A percentile compares a stretch with the other conserved stretches of the same genome.
These are phyloP conservation scores for Magnolia changhungtana DNA, from an alignment of 164 flowering plant genomes.

Conservation along the genomic window DNA sequence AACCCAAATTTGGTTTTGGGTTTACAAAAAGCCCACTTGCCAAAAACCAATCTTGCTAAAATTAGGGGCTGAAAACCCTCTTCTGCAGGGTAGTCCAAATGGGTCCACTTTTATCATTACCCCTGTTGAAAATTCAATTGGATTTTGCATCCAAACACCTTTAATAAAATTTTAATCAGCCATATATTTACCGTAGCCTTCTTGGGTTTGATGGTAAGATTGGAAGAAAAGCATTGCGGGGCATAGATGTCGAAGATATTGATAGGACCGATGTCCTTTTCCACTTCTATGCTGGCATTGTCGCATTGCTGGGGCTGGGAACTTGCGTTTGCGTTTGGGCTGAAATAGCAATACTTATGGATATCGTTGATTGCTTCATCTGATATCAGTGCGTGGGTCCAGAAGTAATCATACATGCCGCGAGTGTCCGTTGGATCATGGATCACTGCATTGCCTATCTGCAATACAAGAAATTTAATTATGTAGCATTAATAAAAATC, in stretches of 20 bases:
- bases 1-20: no score
- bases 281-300: neutral
- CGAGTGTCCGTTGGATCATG: slow-evolving; percentile 35
- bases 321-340: neutral
- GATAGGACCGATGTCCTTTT: slow-evolving; percentile 1
- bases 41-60: no score
- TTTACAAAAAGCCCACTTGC: no score
- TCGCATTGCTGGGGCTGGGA: neutral
- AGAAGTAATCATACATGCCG: slow-evolving; percentile 59
- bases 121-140: no score
- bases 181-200: slow-evolving; percentile 25
- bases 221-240: slow-evolving; percentile 35
- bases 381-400: slow-evolving; percentile 65
- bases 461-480: slow-evolving; percentile 1
- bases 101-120: no score
- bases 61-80: no score
- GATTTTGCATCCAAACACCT: no score
- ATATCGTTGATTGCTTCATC: slow-evolving; percentile 33
- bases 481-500: neutral
- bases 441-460: slow-evolving; percentile 59
- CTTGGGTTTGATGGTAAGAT: slow-evolving; percentile 42
- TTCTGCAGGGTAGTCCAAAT: no score
- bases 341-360: slow-evolving; percentile 18
- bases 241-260: slow-evolving; percentile 71
- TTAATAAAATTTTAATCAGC: no score